Evolutionary conservation across 352 stramenopile species (phyloP), one percentile per base, ranked within the genome.

Genomic region (Halophytophthora batemanensis): DNA sequence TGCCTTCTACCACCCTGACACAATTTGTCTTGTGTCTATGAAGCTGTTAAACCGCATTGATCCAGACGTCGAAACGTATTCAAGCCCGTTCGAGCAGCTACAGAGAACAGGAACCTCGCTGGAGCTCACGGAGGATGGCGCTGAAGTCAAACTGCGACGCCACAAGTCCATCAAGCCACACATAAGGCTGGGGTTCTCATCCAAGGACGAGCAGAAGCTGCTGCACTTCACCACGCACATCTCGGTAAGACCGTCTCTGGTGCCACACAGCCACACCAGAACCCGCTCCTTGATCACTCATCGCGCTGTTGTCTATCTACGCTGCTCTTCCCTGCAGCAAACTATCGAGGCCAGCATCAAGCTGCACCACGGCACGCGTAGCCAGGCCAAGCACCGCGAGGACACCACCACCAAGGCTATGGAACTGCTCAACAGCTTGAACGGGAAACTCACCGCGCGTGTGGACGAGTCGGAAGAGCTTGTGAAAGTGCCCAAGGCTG

Each of bases 131-230:
- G 55, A 69, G 6, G 71, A 85, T 19, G 65, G 63, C 17, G 46
- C 37, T 17, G 74, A 87, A 53, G 51, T 86, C 31, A 62, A 56
- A 17, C 44, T 86, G 3, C 61, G 45, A n/a, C 66, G 69, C 6
- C 61, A 57, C 7, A 66, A 68, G 6, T 65, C 61, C 0, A 19
- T 67, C 8, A 69, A 67, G 38, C 37, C 56, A n/a, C 53, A 59
- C 0, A 45, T 53, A 11, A 56, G 53, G 19, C 58, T 58, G 17
- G 77, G 71, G 0, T 87, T 86, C 58, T 79, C 69, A 6, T 34
- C 57, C 19, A 85, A 86, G 42, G 77, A 87, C 50, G 77, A 87
- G 29, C 69, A 87, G 50, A 80, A 79, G 19, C 61, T 87, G 33
- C 69, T 87, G 46, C 69, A 81, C 48, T 81, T 87, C 21, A 67